Base-by-base conservation (phyloP, 2,329 filamentous ascomycete genomes). In the Dactylellina parvicollis region DNA sequence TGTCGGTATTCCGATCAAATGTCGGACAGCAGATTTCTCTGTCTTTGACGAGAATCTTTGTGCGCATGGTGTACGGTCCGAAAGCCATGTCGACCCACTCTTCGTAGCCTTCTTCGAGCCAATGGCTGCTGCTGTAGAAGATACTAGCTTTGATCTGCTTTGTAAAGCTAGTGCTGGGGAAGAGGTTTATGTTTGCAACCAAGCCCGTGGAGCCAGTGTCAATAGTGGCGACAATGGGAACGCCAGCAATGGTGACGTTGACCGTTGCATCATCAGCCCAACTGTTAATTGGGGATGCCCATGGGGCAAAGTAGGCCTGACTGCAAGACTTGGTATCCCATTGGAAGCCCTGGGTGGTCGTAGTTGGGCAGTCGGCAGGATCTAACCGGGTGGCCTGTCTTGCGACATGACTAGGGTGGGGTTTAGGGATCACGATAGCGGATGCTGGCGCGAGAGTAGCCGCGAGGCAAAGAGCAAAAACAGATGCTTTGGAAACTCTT, bases 21-120 rank as follows among this genome's bases (percentile, higher is more conserved):
- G 40, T 57, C 5, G 66, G 66, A 30, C 66, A 71, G 38, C 66
- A 71, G 10, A 71, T 57, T 24, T 71, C 66, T 1, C 42, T 22
- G 24, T 71, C 50, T 28, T 71, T 71, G 26, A 71, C 56, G 4
- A 71, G 49, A 40, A 62, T 62, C 26, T 71, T 61, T 2, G 66
- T 71, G 2, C 42, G 50, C 57, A 71, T 71, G n/a, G 22, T 12
- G 32, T 62, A 71, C 18, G 57, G 56, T 4, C 66, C 66, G 42
- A 71, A 57, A 1, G 40, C 50, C 66, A 71, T 64, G 47, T 71
- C 57, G 32, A 71, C 57, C 66, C 57, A 71, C 57, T 71, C 66
- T 64, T 64, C 66, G 26, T 71, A 71, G 7, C 66, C 66, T 54
- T 71, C 66, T 42, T 71, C 66, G 42, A 71, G 57, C 66, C 66